These are phyloP conservation scores for Paraurostyla sp. DNA, from an alignment of 73 alveolate genomes.

Conservation along the genomic window DNA sequence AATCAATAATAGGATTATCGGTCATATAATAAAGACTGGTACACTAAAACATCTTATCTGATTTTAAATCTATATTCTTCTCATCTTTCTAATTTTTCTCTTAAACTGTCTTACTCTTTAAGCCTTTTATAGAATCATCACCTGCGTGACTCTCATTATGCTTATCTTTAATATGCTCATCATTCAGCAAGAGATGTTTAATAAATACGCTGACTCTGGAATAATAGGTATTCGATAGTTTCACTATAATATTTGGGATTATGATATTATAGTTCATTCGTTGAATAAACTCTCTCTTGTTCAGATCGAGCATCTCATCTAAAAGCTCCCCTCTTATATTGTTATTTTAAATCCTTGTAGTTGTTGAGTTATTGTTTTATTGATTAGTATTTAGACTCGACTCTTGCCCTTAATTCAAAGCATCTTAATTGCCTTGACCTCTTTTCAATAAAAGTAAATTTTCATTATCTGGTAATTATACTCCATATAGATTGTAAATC, in stretches of 20 bases:
- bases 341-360: background rate
- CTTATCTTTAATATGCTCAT: background rate
- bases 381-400: no score
- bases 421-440: no score
- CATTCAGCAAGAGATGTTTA: background rate
- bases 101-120: background rate
- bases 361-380: background rate
- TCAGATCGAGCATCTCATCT: slow-evolving; percentile 45
- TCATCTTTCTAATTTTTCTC: background rate
- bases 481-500: slow-evolving; percentile 19
- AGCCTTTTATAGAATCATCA: background rate
- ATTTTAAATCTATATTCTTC: background rate
- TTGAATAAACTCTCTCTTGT: slow-evolving; percentile 30
- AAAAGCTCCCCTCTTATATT: background rate
- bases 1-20: no score
- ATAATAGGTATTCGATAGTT: slow-evolving; percentile 39
- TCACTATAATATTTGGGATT: slow-evolving; percentile 21
- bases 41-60: background rate
- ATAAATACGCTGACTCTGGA: slow-evolving; percentile 6
- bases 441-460: no score
- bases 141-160: background rate
- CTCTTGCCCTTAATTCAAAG: no score
- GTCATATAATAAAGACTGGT: no score
- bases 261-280: slow-evolving; percentile 29
- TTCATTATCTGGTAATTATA: background rate